These are phyloP conservation scores for Trichosporon ovoides DNA, from an alignment of 1,284 basidiomycete genomes.

Conservation along the genomic window DNA sequence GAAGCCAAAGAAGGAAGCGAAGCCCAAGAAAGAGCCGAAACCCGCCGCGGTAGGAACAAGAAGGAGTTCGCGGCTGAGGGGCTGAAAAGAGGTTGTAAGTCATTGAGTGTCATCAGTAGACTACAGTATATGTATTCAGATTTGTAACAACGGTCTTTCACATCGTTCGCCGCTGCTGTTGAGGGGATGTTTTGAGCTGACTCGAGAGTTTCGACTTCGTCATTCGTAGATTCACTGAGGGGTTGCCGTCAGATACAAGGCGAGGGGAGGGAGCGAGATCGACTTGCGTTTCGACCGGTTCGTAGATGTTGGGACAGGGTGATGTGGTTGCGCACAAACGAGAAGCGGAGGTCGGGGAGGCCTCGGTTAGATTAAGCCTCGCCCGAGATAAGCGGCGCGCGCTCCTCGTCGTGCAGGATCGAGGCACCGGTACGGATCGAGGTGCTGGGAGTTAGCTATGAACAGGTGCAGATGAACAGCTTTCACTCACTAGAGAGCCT, in stretches of 20 bases:
- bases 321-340: no score
- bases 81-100: not conserved
- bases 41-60: slow-evolving; percentile 11
- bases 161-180: not conserved
- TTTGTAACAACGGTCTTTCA: no score
- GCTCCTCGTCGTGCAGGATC: slow-evolving; percentile 74
- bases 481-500: slow-evolving; percentile 53
- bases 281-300: no score
- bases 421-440: slow-evolving; percentile 44
- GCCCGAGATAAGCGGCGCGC: slow-evolving; percentile 61
- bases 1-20: slow-evolving; percentile 13
- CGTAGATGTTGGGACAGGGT: no score
- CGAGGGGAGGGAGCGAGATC: not conserved
- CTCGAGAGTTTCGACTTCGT: not conserved
- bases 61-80: slow-evolving; percentile 12
- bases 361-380: slow-evolving; percentile 10
- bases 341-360: not conserved
- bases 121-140: not conserved
- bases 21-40: no score
- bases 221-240: not conserved
- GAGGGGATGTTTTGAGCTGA: no score
- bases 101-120: slow-evolving; percentile 2
- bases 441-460: slow-evolving; percentile 29
- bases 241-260: not conserved
- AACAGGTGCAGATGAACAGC: no score